A percentile compares a stretch with the other conserved stretches of the same genome.
Conservation (phyloP, 805 yeast species). For the Saccharomycopsis schoenii region DNA sequence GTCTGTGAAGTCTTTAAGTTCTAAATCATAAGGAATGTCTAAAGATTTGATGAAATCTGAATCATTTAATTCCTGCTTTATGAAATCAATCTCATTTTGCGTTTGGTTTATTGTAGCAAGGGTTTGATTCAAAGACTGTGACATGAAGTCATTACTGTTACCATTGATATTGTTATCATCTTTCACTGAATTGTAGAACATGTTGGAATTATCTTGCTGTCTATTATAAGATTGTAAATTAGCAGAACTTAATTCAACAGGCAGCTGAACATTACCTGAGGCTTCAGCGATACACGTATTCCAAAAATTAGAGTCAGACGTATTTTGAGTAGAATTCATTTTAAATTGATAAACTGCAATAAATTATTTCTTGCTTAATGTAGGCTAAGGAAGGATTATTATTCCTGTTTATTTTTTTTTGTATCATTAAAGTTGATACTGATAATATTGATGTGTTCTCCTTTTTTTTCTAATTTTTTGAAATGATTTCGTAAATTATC, state of each 20-base stretch:
- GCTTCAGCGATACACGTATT: background rate
- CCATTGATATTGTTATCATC: background rate
- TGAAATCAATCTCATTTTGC: slow-evolving; percentile 8
- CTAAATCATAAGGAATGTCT: background rate
- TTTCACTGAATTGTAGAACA: background rate
- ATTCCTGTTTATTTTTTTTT: no score
- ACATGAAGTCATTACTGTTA: background rate
- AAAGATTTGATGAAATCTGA: background rate
- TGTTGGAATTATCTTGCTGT: background rate
- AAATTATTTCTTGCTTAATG: background rate
- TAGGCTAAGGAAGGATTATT: background rate
- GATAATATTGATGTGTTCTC: no score
- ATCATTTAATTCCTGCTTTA: slow-evolving; percentile 9
- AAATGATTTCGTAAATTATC: no score
- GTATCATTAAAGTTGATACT: no score
- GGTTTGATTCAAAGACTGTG: slow-evolving; percentile 5
- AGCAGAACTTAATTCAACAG: slow-evolving; percentile 12
- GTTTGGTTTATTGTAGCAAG: slow-evolving; percentile 10
- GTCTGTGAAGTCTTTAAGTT: background rate
- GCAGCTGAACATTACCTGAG: background rate
- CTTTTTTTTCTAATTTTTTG: no score
- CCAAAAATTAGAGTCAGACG: background rate
- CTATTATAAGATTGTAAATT: slow-evolving; percentile 11
- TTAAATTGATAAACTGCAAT: background rate
- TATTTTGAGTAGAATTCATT: background rate